phyloP scores from a whole-genome alignment of 768 basidiomycete genomes.

The Russula griseocarnosa region DNA sequence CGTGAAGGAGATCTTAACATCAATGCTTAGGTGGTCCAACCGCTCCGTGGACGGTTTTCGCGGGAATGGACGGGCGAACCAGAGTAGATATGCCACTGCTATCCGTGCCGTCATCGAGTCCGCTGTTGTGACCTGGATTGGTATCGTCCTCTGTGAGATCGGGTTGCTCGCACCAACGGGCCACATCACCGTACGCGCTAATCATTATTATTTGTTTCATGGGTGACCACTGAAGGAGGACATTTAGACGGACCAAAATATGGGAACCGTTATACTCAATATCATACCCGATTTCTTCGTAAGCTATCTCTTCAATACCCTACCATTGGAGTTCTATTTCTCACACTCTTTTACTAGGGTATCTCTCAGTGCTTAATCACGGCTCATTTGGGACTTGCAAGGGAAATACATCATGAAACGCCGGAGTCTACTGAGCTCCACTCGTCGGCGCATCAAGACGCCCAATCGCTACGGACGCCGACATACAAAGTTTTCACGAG shows the following conservation, averaged over 20 bases:
- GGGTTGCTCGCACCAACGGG: constrained; percentile 28
- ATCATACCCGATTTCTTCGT: constrained; percentile 23
- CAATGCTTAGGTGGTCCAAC: not conserved
- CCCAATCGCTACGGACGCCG: not conserved
- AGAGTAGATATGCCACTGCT: constrained; percentile 1
- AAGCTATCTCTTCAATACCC: not conserved
- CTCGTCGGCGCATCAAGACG: not conserved
- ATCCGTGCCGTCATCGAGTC: constrained; percentile 30
- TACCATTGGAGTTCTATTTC: not conserved
- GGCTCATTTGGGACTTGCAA: constrained; percentile 28
- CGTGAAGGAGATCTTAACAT: not conserved
- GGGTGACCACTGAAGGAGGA: not conserved
- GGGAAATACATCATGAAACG: not conserved
- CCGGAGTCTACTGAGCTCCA: not conserved
- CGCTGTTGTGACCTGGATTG: constrained; percentile 32
- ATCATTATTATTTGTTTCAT: not conserved
- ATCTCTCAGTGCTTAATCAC: constrained; percentile 33
- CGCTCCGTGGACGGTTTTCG: not conserved
- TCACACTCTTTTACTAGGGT: constrained; percentile 22
- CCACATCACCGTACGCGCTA: constrained; percentile 24
- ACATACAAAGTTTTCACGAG: not conserved
- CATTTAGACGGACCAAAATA: not conserved
- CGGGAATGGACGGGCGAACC: no score
- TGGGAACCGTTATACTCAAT: constrained; percentile 4
- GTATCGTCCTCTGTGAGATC: constrained; percentile 30